Base-by-base conservation (phyloP, 2,329 filamentous ascomycete genomes). In the Aspergillus sergii region DNA sequence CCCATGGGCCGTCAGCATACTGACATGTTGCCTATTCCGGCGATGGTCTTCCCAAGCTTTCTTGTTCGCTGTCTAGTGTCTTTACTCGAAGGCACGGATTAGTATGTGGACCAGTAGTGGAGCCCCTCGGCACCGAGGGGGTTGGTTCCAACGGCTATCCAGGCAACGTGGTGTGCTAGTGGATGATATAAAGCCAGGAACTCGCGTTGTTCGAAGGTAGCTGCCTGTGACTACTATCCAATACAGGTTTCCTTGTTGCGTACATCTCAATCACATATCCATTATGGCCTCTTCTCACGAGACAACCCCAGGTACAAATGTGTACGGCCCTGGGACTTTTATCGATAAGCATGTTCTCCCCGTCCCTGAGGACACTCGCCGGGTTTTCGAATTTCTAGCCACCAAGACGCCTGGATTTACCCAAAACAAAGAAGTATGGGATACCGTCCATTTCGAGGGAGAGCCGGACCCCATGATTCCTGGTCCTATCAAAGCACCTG, bases 401-500 rank as follows among this genome's bases (percentile, higher is more conserved):
- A 69, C 70, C 4, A 59, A 67, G 54, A 81, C 80, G 0, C 80
- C 80, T 2, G 77, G 75, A 8, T 82, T 82, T 63, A 80, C 76
- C 6, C 68, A 75, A 50, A 72, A 80, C 65, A 53, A 53, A 9
- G 58, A 60, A 11, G 34, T 60, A 59, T 72, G 68, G 70, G 58
- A 69, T 28, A 70, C 71, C 59, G 80, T 82, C 36, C 63, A 72
- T 7, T 82, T 83, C 61, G 70, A 75, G 6, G 81, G 81, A 7
- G 70, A 74, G 21, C 72, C 75, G 1, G 69, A 76, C 1, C 79
- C 81, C 11, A 74, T 79, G 39, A 75, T 82, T 5, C 81, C 80
- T 2, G 78, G 80, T 0, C 80, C 80, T 2, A 76, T 82, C 59
- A 83, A 83, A 64, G 73, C 79, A 1, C 75, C 77, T n/a, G 75